phyloP scores from a whole-genome alignment of 176 grass and related monocot genomes.

The Oryza coarctata region DNA sequence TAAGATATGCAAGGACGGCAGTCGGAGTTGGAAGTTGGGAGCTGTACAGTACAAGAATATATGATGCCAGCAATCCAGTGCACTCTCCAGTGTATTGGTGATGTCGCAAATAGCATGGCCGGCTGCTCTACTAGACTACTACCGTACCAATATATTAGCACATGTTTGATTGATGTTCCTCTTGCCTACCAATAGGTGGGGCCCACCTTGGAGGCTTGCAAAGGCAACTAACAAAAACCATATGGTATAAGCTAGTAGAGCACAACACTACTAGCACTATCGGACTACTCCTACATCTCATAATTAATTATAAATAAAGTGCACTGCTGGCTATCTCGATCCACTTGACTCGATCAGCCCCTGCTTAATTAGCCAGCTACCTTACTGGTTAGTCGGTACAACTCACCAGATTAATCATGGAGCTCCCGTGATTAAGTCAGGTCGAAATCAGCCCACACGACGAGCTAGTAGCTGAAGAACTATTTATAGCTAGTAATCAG shows the following conservation, averaged over 20 bases:
- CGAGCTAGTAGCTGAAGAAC: neutral
- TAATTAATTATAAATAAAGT: no score
- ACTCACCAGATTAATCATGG: constrained; percentile 1
- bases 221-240: neutral
- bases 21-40: neutral
- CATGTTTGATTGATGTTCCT: neutral
- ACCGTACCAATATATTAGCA: neutral
- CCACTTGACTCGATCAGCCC: neutral
- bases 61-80: neutral
- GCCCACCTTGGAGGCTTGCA: constrained; percentile 3
- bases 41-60: neutral
- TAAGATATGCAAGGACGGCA: neutral
- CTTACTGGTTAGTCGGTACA: neutral
- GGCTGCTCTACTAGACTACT: neutral
- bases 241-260: neutral
- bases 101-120: neutral
- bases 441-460: neutral
- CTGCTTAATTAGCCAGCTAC: neutral
- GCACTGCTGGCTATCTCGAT: no score
- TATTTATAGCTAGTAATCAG: neutral
- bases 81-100: neutral
- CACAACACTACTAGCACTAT: neutral
- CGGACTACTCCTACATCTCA: neutral
- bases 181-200: neutral
- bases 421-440: neutral